Percentiles rank a stretch among this genome's conserved stretches.
Conservation (phyloP, 2,329 filamentous ascomycete species). For the Blastomyces gilchristii region DNA sequence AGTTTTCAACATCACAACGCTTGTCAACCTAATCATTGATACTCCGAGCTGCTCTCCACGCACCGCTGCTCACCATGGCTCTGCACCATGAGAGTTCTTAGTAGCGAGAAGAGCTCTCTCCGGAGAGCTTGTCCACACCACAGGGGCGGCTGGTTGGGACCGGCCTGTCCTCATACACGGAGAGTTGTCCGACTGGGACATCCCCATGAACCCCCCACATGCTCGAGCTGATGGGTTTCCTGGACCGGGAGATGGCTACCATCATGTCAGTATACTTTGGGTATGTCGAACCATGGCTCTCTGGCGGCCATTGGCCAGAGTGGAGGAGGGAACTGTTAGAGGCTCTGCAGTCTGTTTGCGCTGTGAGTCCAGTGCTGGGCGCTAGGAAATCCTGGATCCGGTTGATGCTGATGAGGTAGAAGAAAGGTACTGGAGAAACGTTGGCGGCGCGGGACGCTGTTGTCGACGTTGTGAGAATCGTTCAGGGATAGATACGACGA, state of each 20-base stretch:
- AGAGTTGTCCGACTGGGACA: slow-evolving; percentile 16
- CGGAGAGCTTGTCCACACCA: no score
- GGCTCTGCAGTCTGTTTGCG: slow-evolving; percentile 16
- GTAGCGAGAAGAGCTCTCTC: no score
- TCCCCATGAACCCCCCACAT: slow-evolving; percentile 15
- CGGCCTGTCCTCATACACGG: slow-evolving; percentile 14
- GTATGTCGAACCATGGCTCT: slow-evolving; percentile 14
- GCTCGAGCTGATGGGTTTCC: slow-evolving; percentile 15
- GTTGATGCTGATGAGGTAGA: slow-evolving; percentile 10
- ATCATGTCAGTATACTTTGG: slow-evolving; percentile 17
- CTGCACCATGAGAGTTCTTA: no score
- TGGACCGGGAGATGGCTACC: slow-evolving; percentile 16
- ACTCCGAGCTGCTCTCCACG: no score
- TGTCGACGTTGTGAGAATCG: slow-evolving; percentile 13
- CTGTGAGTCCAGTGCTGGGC: slow-evolving; percentile 12
- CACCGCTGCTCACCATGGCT: no score
- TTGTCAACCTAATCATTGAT: no score
- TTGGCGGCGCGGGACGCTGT: slow-evolving; percentile 13
- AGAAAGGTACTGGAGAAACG: slow-evolving; percentile 11
- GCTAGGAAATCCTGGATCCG: neutral
- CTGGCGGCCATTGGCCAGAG: slow-evolving; percentile 14
- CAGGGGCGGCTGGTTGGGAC: no score
- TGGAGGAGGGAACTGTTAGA: slow-evolving; percentile 16
- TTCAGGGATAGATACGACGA: slow-evolving; percentile 11
- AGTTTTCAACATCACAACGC: no score